Evolutionary conservation across 2,329 filamentous ascomycete genomes (phyloP).

Genomic region (Dactylellina sp.): DNA sequence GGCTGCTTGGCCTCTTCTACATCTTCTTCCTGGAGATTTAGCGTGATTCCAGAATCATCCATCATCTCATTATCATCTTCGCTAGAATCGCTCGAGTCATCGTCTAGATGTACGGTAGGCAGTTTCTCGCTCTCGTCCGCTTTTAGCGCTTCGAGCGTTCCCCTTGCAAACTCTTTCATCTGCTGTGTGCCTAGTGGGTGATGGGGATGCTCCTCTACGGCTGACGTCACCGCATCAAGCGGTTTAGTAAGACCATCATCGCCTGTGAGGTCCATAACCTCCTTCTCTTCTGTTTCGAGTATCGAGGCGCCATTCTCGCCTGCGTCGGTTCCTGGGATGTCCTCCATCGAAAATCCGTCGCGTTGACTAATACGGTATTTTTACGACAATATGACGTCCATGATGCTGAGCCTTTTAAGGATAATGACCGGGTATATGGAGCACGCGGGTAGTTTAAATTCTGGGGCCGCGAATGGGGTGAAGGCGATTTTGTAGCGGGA

Average conservation of each 20-base stretch:
- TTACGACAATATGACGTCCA: constrained; percentile 4
- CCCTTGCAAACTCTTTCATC: constrained; percentile 25
- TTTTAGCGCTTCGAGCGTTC: constrained; percentile 14
- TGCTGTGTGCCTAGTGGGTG: constrained; percentile 21
- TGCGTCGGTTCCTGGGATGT: constrained; percentile 1
- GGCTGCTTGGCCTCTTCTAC: constrained; percentile 13
- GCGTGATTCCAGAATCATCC: constrained; percentile 55
- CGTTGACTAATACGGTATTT: not conserved
- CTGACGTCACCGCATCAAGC: not conserved
- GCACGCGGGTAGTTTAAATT: not conserved
- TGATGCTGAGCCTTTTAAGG: not conserved
- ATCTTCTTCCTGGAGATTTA: constrained; percentile 46
- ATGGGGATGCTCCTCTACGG: not conserved
- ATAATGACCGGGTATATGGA: not conserved
- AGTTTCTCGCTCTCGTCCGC: constrained; percentile 12
- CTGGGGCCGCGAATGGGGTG: too few relatives aligned
- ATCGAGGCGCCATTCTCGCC: constrained; percentile 16
- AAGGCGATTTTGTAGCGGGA: too few relatives aligned
- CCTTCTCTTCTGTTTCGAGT: not conserved
- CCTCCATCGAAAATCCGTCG: constrained; percentile 19
- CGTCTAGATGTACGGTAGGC: constrained; percentile 4
- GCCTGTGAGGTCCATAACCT: constrained; percentile 32
- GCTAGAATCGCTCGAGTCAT: constrained; percentile 42
- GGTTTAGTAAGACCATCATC: constrained; percentile 3
- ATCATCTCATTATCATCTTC: constrained; percentile 55